phyloP scores from a whole-genome alignment of 2,329 filamentous ascomycete species.

The Alternaria sp. region DNA sequence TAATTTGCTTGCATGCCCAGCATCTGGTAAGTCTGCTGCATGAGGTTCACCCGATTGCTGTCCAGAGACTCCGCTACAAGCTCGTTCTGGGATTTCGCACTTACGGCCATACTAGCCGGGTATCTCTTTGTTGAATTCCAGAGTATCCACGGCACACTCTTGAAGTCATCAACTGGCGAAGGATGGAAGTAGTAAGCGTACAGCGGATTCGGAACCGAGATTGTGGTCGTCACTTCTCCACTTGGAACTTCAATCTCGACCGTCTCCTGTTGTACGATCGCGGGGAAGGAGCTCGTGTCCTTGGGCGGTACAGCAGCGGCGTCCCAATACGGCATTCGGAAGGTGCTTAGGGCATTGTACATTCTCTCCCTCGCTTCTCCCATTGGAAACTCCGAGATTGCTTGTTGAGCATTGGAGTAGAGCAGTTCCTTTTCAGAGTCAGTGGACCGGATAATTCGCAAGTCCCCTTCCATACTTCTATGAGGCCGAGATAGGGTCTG shows the following conservation, averaged over 20 bases:
- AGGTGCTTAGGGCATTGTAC: neutral
- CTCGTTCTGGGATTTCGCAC: neutral
- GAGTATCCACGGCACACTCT: neutral
- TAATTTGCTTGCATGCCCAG: neutral
- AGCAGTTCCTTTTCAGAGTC: neutral
- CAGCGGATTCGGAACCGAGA: neutral
- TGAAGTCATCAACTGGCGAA: neutral
- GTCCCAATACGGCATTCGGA: neutral
- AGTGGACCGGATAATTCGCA: neutral
- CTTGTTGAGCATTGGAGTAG: neutral
- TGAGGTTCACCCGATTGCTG: neutral
- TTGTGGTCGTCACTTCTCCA: neutral
- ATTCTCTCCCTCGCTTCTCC: neutral
- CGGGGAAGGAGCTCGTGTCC: neutral
- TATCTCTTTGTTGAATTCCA: neutral
- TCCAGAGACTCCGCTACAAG: neutral
- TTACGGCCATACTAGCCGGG: neutral
- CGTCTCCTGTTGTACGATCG: neutral
- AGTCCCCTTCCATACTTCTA: neutral
- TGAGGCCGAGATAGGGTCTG: neutral
- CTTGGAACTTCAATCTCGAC: neutral
- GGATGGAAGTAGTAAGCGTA: neutral
- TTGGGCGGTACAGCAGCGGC: neutral
- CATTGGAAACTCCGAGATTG: neutral
- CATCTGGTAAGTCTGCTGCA: neutral